Evolutionary conservation across 1,284 basidiomycete genomes (phyloP).

Genomic region (Ustilago crameri): DNA sequence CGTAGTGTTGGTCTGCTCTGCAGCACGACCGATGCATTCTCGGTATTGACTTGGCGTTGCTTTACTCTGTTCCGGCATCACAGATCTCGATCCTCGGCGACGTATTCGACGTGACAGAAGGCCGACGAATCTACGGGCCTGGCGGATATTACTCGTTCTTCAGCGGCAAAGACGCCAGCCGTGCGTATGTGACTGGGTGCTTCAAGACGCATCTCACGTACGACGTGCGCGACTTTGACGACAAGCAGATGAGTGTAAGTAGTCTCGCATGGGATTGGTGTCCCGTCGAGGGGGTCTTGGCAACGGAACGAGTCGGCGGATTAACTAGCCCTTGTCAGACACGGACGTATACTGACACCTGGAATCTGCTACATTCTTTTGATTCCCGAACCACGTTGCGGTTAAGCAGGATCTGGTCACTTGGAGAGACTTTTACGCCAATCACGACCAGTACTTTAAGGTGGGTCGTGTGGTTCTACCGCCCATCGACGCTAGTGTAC

Average conservation of each 20-base stretch:
- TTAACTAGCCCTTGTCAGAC: too few species aligned
- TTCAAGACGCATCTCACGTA: slow-evolving; percentile 65
- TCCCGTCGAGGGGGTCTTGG: too few species aligned
- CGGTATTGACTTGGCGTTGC: not conserved
- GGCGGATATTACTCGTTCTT: slow-evolving; percentile 64
- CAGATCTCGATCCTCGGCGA: slow-evolving; percentile 78
- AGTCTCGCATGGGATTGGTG: not conserved
- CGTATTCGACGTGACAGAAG: slow-evolving; percentile 87
- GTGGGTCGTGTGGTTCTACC: slow-evolving; percentile 58
- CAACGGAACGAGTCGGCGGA: too few species aligned
- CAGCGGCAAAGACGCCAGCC: slow-evolving; percentile 62
- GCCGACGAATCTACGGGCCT: slow-evolving; percentile 81
- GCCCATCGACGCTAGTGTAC: slow-evolving; percentile 44
- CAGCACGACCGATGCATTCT: not conserved
- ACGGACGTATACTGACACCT: slow-evolving; percentile 1
- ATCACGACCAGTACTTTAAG: slow-evolving; percentile 55
- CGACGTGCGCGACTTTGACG: slow-evolving; percentile 62
- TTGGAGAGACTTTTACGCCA: slow-evolving; percentile 62
- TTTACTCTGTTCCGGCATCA: not conserved
- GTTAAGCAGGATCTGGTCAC: slow-evolving; percentile 43
- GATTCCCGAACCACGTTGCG: not conserved
- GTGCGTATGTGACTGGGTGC: slow-evolving; percentile 67
- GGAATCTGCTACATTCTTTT: not conserved
- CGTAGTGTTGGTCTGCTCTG: not conserved
- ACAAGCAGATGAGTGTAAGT: slow-evolving; percentile 50